A percentile compares a stretch with the other conserved stretches of the same genome.
Evolutionary conservation across 768 basidiomycete genomes (phyloP).

Genomic region (Boletus sp.): DNA sequence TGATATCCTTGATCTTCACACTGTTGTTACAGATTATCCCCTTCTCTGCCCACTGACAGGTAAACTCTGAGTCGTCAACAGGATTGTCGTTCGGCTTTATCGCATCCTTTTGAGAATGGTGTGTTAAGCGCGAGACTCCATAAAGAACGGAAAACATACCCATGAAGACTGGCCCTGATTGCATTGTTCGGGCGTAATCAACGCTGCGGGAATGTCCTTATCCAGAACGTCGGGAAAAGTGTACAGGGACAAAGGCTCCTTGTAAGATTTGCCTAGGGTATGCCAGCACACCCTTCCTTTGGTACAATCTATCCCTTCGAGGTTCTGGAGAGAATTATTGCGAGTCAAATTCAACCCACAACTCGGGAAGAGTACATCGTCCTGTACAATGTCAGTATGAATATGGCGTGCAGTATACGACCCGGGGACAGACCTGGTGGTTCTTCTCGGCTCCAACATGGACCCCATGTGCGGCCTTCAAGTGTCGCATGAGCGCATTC

Average conservation of each 20-base stretch:
- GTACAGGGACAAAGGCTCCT: not conserved
- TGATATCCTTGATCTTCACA: not conserved
- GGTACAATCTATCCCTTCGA: not conserved
- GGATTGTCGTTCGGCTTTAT: not conserved
- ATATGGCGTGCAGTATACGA: not conserved
- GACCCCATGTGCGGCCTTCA: not conserved
- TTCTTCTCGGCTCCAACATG: not conserved
- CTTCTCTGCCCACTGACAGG: slow-evolving; percentile 2
- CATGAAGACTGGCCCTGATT: too few relatives aligned
- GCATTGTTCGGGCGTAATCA: too few relatives aligned
- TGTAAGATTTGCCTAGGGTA: not conserved
- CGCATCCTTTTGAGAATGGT: not conserved
- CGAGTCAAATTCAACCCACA: not conserved
- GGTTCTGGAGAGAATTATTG: not conserved
- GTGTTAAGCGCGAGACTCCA: not conserved
- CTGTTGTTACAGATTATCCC: not conserved
- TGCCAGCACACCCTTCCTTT: too few relatives aligned
- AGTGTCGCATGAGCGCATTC: too few relatives aligned
- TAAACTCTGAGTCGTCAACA: not conserved
- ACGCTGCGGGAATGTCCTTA: too few relatives aligned
- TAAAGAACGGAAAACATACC: not conserved
- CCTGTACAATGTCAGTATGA: not conserved
- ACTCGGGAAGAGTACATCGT: not conserved
- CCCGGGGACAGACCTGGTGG: not conserved
- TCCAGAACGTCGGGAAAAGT: not conserved